phyloP scores from a whole-genome alignment of 192 early-diverging fungal genomes.

The Dispira parvispora region DNA sequence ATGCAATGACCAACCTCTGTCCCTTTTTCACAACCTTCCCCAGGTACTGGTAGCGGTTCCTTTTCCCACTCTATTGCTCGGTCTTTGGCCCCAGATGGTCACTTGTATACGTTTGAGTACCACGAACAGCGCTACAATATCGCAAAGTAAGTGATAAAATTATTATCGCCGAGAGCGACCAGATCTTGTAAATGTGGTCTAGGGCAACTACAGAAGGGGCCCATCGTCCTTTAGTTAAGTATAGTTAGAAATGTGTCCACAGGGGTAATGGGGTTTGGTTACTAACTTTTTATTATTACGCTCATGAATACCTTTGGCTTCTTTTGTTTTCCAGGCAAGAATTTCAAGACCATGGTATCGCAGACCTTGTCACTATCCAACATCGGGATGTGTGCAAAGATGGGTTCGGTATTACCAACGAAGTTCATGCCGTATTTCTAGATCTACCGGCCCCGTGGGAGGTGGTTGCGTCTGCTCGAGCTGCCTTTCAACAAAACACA shows the following conservation, averaged over 20 bases:
- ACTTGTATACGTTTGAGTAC: constrained; percentile 90
- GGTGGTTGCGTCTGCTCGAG: constrained; percentile 67
- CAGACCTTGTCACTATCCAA: constrained; percentile 45
- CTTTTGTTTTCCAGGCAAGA: constrained; percentile 28
- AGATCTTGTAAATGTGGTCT: no score
- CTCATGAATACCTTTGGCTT: no score
- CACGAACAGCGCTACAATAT: constrained; percentile 60
- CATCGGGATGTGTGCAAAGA: constrained; percentile 78
- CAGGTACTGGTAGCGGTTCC: constrained; percentile 78
- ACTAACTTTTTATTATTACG: no score
- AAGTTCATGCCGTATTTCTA: constrained; percentile 81
- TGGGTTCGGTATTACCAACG: constrained; percentile 61
- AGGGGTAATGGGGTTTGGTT: no score
- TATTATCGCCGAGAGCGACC: no score
- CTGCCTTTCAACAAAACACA: constrained; percentile 58
- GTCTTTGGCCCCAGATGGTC: constrained; percentile 70
- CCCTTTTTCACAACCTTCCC: neutral
- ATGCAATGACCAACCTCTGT: no score
- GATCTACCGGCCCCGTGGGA: constrained; percentile 97
- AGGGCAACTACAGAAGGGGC: no score
- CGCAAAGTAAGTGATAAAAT: constrained; percentile 17
- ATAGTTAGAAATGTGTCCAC: no score
- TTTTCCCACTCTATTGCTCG: constrained; percentile 91
- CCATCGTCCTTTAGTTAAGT: no score
- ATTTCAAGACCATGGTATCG: constrained; percentile 61